These are phyloP conservation scores for Serpula lacrymans DNA, from an alignment of 768 basidiomycete species.

Conservation along the genomic window DNA sequence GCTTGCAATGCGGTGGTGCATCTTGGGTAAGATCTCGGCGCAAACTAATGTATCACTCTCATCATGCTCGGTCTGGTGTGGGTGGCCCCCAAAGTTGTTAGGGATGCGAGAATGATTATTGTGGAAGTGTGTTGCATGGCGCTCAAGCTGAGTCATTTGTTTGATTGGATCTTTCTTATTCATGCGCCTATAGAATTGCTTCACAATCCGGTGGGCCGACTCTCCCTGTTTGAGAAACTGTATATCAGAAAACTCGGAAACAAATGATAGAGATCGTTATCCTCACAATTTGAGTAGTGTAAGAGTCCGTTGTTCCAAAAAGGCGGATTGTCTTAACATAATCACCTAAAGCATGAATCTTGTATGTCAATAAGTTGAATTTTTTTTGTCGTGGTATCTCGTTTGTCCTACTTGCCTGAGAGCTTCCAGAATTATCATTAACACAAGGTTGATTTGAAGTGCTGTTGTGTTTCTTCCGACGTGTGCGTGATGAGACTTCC, in stretches of 20 bases:
- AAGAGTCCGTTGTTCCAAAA: slow-evolving; percentile 18
- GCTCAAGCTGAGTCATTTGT: slow-evolving; percentile 5
- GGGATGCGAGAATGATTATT: too few relatives aligned
- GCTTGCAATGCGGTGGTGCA: too few relatives aligned
- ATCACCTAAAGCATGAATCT: slow-evolving; percentile 31
- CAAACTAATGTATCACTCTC: too few relatives aligned
- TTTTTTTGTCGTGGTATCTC: too few relatives aligned
- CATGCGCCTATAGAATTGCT: background rate
- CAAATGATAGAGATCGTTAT: too few relatives aligned
- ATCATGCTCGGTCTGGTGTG: too few relatives aligned
- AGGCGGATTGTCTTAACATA: slow-evolving; percentile 18
- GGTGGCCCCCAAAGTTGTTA: too few relatives aligned
- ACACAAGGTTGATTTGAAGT: slow-evolving; percentile 18
- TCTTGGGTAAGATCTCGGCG: too few relatives aligned
- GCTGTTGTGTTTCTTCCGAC: slow-evolving; percentile 15
- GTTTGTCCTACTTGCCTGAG: background rate
- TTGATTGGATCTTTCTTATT: slow-evolving; percentile 2
- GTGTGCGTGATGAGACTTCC: slow-evolving; percentile 16
- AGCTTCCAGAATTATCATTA: background rate
- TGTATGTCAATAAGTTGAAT: slow-evolving; percentile 20
- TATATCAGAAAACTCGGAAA: too few relatives aligned
- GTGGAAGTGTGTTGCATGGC: slow-evolving; percentile 1
- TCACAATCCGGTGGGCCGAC: slow-evolving; percentile 5
- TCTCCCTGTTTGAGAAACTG: slow-evolving; percentile 6
- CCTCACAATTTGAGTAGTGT: too few relatives aligned